Base-by-base conservation (phyloP, 2,329 filamentous ascomycete genomes). In the Exserohilum rostratum region DNA sequence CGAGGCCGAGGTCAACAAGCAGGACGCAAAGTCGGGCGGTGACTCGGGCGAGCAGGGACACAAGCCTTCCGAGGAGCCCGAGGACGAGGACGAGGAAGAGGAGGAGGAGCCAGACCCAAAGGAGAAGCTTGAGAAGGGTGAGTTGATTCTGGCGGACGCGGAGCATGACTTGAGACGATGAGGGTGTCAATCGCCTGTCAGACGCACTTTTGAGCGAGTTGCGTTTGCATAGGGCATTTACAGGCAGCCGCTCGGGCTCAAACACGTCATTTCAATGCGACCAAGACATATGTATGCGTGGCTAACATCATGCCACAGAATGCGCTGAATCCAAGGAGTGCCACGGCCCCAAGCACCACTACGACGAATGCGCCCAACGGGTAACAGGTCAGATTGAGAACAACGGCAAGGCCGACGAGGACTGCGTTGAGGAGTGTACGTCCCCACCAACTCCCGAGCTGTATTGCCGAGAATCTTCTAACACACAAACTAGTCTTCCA, bases 381-480 rank as follows among this genome's bases (percentile, higher is more conserved):
- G 95, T 99, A 68, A 91, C 87, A 70, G 68, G 72, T 53, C 78
- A 84, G 74, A 86, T 91, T 72, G 85, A 89, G 68, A 85, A 88
- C 63, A 87, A 89, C 69, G 83, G 84, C 79, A 87, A 88, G 79
- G 88, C 88, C 70, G 87, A 90, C 72, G 95, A 99, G 85, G 93
- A 98, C 83, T 99, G 95, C 73, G 91, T 98, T 67, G 95, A 99
- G 84, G 95, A 99, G 84, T 99, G 95, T 98, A 89, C 80, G 93
- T 87, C 25, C 29, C 13, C 6, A 18, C 11, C 25, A 20, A 37
- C 13, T 4, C 20, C 22, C 17, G 9, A 7, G 7, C 13, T 11
- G n/a, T 20, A 13, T 29, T 3, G 20, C 1, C 2, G 3, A 18
- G 22, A 35, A 37, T 25, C 3, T 18, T 38, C 62, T 68, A 46